Percentiles rank a stretch among this genome's conserved stretches.
Conservation (phyloP, 495 filamentous ascomycete genomes). For the Podospora anserina region DNA sequence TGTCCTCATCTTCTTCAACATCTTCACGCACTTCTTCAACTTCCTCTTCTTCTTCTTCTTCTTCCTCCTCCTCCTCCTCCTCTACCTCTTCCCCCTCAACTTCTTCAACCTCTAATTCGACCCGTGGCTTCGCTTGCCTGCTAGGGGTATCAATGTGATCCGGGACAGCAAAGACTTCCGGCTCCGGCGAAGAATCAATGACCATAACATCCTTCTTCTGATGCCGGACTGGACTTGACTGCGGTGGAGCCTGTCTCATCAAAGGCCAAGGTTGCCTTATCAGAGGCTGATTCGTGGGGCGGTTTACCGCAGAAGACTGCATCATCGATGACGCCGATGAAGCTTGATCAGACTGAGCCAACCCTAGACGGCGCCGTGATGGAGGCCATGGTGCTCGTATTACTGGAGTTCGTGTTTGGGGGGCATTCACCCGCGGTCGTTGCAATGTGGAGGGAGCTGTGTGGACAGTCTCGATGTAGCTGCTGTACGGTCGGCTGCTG, state of each 20-base stretch:
- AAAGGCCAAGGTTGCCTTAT: neutral
- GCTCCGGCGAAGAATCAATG: neutral
- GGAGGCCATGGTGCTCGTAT: neutral
- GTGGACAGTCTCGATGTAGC: neutral
- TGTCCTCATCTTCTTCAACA: neutral
- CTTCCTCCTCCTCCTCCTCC: neutral
- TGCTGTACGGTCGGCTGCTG: neutral
- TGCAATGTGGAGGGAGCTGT: neutral
- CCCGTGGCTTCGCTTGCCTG: neutral
- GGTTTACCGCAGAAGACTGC: neutral
- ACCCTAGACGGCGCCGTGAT: neutral
- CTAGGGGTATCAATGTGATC: neutral
- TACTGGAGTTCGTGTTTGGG: neutral
- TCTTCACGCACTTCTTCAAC: neutral
- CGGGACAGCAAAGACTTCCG: neutral
- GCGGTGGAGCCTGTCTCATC: neutral
- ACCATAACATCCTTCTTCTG: neutral
- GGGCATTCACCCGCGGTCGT: neutral
- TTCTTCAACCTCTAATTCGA: neutral
- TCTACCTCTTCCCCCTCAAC: neutral
- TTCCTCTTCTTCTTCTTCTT: neutral
- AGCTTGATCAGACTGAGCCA: neutral
- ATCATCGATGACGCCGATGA: too few relatives aligned
- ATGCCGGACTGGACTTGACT: neutral
- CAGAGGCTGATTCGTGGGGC: neutral